Percentiles rank a stretch among this genome's conserved stretches.
Conservation (phyloP, 768 basidiomycete species). For the Lanmaoa rubissima region DNA sequence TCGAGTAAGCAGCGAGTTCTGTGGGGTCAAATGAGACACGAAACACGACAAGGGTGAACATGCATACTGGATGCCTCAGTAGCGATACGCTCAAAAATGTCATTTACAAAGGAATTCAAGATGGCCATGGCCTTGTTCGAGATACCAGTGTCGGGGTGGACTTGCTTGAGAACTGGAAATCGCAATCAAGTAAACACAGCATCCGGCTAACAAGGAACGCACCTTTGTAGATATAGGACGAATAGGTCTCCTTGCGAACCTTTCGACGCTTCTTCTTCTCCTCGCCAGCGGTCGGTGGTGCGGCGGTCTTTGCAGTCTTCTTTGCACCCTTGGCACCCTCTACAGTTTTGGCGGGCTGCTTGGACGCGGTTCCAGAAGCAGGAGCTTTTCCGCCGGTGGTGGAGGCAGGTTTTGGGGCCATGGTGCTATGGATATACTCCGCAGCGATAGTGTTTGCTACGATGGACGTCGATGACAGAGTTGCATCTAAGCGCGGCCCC, state of each 20-base stretch:
- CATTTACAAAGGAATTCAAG: conserved; percentile 93
- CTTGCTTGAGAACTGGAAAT: conserved; percentile 82
- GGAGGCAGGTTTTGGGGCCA: conserved; percentile 66
- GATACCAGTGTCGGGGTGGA: conserved; percentile 98
- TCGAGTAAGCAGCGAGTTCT: conserved; percentile 97
- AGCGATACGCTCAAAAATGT: conserved; percentile 93
- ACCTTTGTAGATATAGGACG: conserved; percentile 92
- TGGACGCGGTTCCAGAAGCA: conserved; percentile 54
- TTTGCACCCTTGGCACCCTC: conserved; percentile 70
- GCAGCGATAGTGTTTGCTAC: not conserved
- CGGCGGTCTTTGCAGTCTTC: conserved; percentile 60
- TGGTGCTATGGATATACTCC: conserved; percentile 13
- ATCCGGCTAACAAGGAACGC: not conserved
- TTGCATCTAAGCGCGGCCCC: conserved; percentile 18
- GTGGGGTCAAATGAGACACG: conserved; percentile 1
- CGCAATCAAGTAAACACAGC: not conserved
- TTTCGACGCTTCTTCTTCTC: conserved; percentile 91
- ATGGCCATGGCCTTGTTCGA: conserved; percentile 99
- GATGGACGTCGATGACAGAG: conserved; percentile 22
- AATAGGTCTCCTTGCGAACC: conserved; percentile 87
- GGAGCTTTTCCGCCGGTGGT: conserved; percentile 69
- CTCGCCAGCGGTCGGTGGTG: conserved; percentile 56
- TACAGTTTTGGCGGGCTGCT: conserved; percentile 59
- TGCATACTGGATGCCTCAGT: conserved; percentile 81
- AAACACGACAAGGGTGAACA: not conserved